Evolutionary conservation across 768 basidiomycete species (phyloP), one percentile per base, ranked within the genome.

Genomic region (Panellus pusillus): DNA sequence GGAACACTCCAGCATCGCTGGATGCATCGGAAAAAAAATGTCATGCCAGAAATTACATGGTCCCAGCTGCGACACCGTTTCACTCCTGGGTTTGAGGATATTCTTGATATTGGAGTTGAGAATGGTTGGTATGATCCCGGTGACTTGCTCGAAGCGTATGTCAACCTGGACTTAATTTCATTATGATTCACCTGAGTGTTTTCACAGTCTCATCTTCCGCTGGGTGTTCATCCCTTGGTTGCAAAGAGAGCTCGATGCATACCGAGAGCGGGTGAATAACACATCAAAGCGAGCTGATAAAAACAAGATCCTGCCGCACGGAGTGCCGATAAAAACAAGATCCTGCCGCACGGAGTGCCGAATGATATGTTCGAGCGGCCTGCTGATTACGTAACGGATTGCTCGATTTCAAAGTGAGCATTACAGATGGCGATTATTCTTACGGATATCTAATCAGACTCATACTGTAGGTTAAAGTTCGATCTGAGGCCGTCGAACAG

Each of bases 31-130:
- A 67, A 71, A 27, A 66, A 65, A 3, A 77, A 79, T 55, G 63
- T 77, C 12, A 70, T 68, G 57, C 68, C 72, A 0, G 72, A 79
- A 46, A 72, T 72, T 7, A 55, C 55, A 0, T 79, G 77, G 76
- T 71, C 71, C 0, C 61, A 67, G 9, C 46, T 75, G 0, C 65
- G 66, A 0, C 51, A 61, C 0, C 54, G 60, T 0, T 79, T 70
- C 43, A 62, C 69, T 0, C 73, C 69, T 0, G 73, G 74, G 0
- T 76, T 75, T 50, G 73, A 80, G 44, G 52, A 62, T 9, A 50
- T 72, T 0, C 55, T 79, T 0, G 65, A 77, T 0, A 0, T 58
- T 0, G 76, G 75, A 1, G 38, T 72, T 1, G 55, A 53, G 3
- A 13, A 50, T 4, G 67, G 66, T 0, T 66, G 50, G 58, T 76